Percentiles rank a stretch among this genome's conserved stretches.
Conservation (phyloP, 1,284 basidiomycete species). For the Puccinia novopanici region DNA sequence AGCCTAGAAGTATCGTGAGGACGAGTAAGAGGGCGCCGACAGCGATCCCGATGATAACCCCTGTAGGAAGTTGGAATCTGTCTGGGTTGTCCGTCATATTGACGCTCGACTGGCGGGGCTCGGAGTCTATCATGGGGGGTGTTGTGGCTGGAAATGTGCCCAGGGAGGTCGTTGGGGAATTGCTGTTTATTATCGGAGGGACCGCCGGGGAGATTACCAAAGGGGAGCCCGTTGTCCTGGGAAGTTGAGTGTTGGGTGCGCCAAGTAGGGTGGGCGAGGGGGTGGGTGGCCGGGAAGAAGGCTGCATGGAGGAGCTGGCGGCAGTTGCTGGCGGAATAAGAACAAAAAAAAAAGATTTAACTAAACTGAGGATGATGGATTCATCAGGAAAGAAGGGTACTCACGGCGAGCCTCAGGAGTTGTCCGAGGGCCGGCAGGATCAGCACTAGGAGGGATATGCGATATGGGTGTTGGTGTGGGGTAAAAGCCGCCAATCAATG, state of each 20-base stretch:
- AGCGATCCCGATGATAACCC: constrained; percentile 14
- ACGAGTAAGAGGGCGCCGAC: constrained; percentile 7
- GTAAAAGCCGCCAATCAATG: constrained; percentile 29
- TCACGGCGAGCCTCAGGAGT: constrained; percentile 24
- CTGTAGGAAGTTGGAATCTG: not conserved
- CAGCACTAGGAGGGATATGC: not conserved
- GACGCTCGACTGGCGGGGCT: not conserved
- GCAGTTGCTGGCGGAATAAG: constrained; percentile 21
- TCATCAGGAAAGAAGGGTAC: not conserved
- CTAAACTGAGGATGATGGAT: too few species aligned
- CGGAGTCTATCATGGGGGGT: not conserved
- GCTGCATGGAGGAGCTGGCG: not conserved
- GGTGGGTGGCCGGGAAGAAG: constrained; percentile 6
- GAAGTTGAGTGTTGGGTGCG: constrained; percentile 19
- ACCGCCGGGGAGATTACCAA: not conserved
- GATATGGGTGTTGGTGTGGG: constrained; percentile 27
- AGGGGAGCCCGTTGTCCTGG: constrained; percentile 15
- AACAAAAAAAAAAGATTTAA: too few species aligned
- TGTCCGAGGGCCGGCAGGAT: constrained; percentile 17
- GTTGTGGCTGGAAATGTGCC: not conserved
- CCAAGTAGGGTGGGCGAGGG: too few species aligned
- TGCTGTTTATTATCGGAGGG: too few species aligned
- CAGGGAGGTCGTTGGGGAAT: not conserved
- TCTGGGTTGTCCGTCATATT: not conserved
- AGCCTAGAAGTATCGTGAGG: not conserved